Conservation (phyloP, 306 rosid species). For the Erythrophleum fordii region DNA sequence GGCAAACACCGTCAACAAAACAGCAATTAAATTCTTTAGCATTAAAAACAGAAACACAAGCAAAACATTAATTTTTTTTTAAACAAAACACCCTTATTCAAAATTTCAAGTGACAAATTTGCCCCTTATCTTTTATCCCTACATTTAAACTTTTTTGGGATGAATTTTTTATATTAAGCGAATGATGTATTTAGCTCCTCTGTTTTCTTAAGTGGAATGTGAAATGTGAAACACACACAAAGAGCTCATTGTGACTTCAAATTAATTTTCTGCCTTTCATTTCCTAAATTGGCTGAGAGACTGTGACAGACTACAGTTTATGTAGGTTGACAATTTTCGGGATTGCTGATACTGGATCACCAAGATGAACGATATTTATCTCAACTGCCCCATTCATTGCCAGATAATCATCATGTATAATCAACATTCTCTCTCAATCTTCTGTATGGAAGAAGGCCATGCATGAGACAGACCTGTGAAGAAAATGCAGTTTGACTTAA, state of each 20-base stretch:
- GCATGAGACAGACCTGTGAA: background rate
- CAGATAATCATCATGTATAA: constrained; percentile 14
- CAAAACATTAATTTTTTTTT: background rate
- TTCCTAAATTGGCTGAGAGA: background rate
- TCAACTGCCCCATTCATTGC: constrained; percentile 12
- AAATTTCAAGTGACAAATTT: no score
- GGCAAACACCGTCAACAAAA: background rate
- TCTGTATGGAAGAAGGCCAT: constrained; percentile 15
- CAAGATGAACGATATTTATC: constrained; percentile 12
- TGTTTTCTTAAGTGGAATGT: constrained; percentile 2
- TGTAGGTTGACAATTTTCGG: background rate
- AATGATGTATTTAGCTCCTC: background rate
- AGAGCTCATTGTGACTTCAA: background rate
- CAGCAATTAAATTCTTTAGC: background rate
- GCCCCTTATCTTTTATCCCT: no score
- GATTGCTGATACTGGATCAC: background rate
- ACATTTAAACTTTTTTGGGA: no score
- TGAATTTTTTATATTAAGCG: no score
- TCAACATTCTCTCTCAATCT: constrained; percentile 26
- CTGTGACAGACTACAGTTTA: background rate
- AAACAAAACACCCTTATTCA: background rate
- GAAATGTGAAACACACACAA: no score
- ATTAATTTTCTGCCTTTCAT: background rate
- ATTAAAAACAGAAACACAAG: background rate
- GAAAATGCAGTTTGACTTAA: constrained; percentile 16